Conservation (phyloP, 2,329 filamentous ascomycete genomes). For the Diplocarpon rosae region DNA sequence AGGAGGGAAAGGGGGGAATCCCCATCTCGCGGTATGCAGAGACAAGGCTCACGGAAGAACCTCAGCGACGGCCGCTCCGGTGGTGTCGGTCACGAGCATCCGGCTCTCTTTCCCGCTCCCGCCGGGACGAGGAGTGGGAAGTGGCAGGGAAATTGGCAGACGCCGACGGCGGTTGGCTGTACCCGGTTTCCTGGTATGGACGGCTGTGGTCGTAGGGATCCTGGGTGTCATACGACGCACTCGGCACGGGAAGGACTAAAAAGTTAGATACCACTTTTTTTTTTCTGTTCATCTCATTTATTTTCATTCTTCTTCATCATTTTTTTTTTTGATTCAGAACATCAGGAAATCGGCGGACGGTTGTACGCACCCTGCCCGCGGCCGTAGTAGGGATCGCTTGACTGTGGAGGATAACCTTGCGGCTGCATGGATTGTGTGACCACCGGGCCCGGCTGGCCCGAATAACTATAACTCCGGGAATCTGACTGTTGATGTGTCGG, state of each 20-base stretch:
- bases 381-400: slow-evolving; percentile 44
- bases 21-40: slow-evolving; percentile 11
- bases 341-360: slow-evolving; percentile 17
- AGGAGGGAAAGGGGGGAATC: no score
- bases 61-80: slow-evolving; percentile 15
- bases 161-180: slow-evolving; percentile 17
- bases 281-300: no score
- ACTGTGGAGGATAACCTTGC: slow-evolving; percentile 28
- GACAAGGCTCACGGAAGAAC: slow-evolving; percentile 11
- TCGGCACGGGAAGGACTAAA: slow-evolving; percentile 22
- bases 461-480: slow-evolving; percentile 11
- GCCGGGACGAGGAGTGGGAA: slow-evolving; percentile 17
- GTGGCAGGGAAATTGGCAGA: slow-evolving; percentile 19
- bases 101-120: slow-evolving; percentile 21
- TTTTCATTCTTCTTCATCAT: no score
- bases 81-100: slow-evolving; percentile 19
- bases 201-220: slow-evolving; percentile 12
- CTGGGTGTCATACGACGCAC: slow-evolving; percentile 17
- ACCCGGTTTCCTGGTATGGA: slow-evolving; percentile 17
- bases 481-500: slow-evolving; percentile 14
- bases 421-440: slow-evolving; percentile 31
- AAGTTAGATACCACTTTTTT: slow-evolving; percentile 25
- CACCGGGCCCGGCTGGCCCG: slow-evolving; percentile 18
- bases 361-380: slow-evolving; percentile 43
- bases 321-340: slow-evolving; percentile 13